These are phyloP conservation scores for Diaporthe velutina DNA, from an alignment of 2,329 filamentous ascomycete species.

Conservation along the genomic window DNA sequence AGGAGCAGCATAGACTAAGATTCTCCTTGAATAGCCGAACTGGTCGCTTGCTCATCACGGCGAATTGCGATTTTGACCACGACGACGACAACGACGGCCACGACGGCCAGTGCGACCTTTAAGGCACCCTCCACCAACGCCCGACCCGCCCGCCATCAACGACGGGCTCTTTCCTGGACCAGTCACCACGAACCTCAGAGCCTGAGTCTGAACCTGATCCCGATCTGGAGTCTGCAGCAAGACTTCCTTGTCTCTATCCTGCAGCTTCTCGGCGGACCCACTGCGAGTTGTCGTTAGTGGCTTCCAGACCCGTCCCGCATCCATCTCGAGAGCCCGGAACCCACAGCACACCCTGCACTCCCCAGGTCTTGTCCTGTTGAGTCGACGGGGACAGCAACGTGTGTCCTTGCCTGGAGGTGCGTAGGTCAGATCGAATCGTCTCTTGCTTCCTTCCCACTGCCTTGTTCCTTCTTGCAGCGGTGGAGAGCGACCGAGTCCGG, in stretches of 20 bases:
- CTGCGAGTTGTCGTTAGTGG: constrained; percentile 33
- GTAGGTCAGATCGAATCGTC: constrained; percentile 17
- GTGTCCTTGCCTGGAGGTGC: constrained; percentile 6
- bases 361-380: constrained; percentile 14
- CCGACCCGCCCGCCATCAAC: neutral
- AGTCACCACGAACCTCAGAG: neutral
- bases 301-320: constrained; percentile 28
- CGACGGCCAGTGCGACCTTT: neutral
- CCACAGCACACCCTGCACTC: constrained; percentile 15
- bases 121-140: neutral
- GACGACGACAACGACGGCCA: neutral
- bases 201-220: neutral
- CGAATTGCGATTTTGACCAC: neutral
- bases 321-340: constrained; percentile 21
- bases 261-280: constrained; percentile 28
- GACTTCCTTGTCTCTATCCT: constrained; percentile 21
- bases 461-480: constrained; percentile 15
- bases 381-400: neutral
- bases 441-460: neutral
- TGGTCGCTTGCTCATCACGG: neutral
- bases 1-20: neutral
- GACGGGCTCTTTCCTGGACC: neutral
- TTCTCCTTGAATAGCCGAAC: neutral
- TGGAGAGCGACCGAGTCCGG: neutral
- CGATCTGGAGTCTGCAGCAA: constrained; percentile 31